phyloP scores from a whole-genome alignment of 257 asterid genomes.

The Ballota nigra region DNA sequence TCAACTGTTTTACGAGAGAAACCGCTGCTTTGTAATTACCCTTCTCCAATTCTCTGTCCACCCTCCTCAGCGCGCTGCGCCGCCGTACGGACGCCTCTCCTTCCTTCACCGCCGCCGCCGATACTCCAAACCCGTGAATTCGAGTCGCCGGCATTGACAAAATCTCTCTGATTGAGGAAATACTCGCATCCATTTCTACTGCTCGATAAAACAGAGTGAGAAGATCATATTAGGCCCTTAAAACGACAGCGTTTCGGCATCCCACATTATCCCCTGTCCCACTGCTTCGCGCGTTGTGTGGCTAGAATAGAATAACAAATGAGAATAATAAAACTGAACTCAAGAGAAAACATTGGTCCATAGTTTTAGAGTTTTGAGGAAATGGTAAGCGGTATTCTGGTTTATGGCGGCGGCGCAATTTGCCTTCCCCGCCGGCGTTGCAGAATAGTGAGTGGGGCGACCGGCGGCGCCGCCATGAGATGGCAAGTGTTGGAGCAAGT shows the following conservation, averaged over 20 bases:
- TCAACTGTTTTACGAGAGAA: slow-evolving; percentile 56
- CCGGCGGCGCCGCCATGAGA: slow-evolving; percentile 26
- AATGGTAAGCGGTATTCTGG: slow-evolving; percentile 30
- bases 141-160: slow-evolving; percentile 23
- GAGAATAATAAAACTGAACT: neutral
- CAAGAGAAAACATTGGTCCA: neutral
- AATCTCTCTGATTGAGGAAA: slow-evolving; percentile 16
- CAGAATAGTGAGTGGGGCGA: slow-evolving; percentile 22
- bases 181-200: slow-evolving; percentile 15
- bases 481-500: slow-evolving; percentile 59
- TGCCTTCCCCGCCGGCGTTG: slow-evolving; percentile 18
- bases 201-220: neutral
- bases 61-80: slow-evolving; percentile 46
- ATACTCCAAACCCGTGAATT: slow-evolving; percentile 12
- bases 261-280: slow-evolving; percentile 16
- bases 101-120: slow-evolving; percentile 26
- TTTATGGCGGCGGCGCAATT: slow-evolving; percentile 22
- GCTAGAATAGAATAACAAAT: slow-evolving; percentile 19
- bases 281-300: slow-evolving; percentile 20
- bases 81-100: slow-evolving; percentile 39
- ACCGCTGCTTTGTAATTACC: slow-evolving; percentile 62
- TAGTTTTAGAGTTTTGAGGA: neutral
- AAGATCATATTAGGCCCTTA: neutral
- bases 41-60: slow-evolving; percentile 54
- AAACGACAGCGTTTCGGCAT: slow-evolving; percentile 26